These are phyloP conservation scores for Pisolithus orientalis DNA, from an alignment of 768 basidiomycete genomes.

Conservation along the genomic window DNA sequence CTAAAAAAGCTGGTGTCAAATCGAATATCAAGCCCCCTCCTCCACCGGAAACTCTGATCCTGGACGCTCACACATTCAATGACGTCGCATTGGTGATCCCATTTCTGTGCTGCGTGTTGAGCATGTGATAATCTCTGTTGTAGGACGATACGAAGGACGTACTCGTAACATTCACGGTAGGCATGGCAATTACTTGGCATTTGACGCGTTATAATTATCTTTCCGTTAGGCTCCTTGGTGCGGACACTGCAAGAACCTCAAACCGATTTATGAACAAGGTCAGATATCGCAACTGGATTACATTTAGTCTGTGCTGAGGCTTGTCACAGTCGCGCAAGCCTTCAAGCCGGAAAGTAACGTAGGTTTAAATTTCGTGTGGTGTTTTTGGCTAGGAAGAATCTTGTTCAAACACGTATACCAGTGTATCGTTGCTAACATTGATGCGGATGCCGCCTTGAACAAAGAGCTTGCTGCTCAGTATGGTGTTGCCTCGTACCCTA, in stretches of 20 bases:
- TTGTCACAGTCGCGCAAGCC: slow-evolving; percentile 56
- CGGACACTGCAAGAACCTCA: slow-evolving; percentile 90
- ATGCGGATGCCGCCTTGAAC: slow-evolving; percentile 84
- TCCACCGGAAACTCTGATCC: slow-evolving; percentile 58
- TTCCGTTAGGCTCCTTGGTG: slow-evolving; percentile 65
- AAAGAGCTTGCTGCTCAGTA: slow-evolving; percentile 63
- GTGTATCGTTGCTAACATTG: slow-evolving; percentile 88
- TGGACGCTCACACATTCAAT: slow-evolving; percentile 72
- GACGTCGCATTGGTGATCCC: slow-evolving; percentile 54
- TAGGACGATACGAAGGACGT: slow-evolving; percentile 74
- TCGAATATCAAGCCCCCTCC: slow-evolving; percentile 86
- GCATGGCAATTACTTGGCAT: slow-evolving; percentile 15
- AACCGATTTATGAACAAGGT: slow-evolving; percentile 83
- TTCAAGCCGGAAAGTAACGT: slow-evolving; percentile 78
- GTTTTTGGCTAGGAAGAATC: not conserved
- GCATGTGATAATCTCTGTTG: not conserved
- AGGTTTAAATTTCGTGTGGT: slow-evolving; percentile 14
- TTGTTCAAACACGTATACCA: slow-evolving; percentile 22
- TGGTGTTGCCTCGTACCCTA: slow-evolving; percentile 78
- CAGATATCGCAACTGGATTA: not conserved
- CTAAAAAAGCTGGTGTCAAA: slow-evolving; percentile 70
- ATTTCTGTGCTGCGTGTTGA: not conserved
- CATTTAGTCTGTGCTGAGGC: not conserved
- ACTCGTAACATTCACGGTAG: slow-evolving; percentile 74
- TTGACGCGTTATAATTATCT: not conserved